phyloP scores from a whole-genome alignment of 495 filamentous ascomycete genomes.

The Penicillium paxilli region DNA sequence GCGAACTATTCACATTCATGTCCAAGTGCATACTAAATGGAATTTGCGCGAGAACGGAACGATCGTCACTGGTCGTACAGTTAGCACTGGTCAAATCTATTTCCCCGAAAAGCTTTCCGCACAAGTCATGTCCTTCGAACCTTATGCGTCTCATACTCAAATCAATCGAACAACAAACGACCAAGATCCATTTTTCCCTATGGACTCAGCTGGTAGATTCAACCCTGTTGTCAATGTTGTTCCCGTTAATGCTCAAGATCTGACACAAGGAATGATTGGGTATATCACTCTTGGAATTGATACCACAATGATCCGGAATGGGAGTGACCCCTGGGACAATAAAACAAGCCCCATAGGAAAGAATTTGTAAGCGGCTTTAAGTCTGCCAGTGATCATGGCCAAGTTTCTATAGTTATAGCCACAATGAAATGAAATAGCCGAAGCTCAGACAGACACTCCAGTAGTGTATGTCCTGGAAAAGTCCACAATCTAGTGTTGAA shows the following conservation, averaged over 20 bases:
- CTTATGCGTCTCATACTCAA: constrained; percentile 3
- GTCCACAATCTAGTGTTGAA: too few species aligned
- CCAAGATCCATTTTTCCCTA: constrained; percentile 2
- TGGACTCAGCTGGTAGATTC: constrained; percentile 1
- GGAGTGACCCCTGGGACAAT: not conserved
- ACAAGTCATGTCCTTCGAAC: constrained; percentile 35
- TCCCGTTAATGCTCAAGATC: not conserved
- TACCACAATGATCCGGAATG: not conserved
- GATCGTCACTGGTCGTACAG: constrained; percentile 8
- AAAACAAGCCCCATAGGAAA: not conserved
- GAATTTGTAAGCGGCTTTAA: not conserved
- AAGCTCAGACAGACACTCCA: too few species aligned
- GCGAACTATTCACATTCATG: constrained; percentile 24
- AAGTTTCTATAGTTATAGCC: too few species aligned
- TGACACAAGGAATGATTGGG: constrained; percentile 9
- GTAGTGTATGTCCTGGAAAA: too few species aligned
- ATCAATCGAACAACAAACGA: constrained; percentile 7
- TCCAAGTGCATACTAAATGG: constrained; percentile 22
- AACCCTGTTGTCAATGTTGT: constrained; percentile 4
- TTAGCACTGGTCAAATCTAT: constrained; percentile 51
- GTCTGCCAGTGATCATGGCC: too few species aligned
- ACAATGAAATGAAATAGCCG: too few species aligned
- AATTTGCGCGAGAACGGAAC: constrained; percentile 18
- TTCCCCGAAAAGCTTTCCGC: constrained; percentile 46
- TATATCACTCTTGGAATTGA: constrained; percentile 10